Evolutionary conservation across 1,284 basidiomycete species (phyloP).

Genomic region (Leccinum huronense): DNA sequence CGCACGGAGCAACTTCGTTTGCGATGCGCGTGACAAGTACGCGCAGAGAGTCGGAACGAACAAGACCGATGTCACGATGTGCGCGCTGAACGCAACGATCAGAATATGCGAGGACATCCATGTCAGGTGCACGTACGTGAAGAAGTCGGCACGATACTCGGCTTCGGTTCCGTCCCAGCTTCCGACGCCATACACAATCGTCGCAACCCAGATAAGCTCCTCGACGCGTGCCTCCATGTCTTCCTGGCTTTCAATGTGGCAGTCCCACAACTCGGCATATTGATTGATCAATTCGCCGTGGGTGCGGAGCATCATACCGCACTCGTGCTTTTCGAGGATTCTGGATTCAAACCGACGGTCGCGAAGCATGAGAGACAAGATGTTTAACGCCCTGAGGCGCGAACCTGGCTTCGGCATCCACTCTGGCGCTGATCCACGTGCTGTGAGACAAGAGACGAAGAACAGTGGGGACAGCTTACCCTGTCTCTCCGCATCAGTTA

Average conservation of each 20-base stretch:
- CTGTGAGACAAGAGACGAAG: neutral
- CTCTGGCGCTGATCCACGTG: constrained; percentile 13
- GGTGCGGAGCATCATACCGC: constrained; percentile 32
- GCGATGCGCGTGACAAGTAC: constrained; percentile 30
- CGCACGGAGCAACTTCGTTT: constrained; percentile 31
- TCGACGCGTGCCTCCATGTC: constrained; percentile 34
- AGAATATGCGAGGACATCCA: neutral
- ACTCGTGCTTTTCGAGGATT: constrained; percentile 33
- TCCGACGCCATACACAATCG: constrained; percentile 36
- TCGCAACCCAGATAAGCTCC: constrained; percentile 33
- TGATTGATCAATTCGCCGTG: constrained; percentile 34
- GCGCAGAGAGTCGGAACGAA: constrained; percentile 36
- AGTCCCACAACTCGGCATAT: constrained; percentile 36
- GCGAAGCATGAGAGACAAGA: constrained; percentile 40
- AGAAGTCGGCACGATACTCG: constrained; percentile 35
- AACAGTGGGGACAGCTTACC: constrained; percentile 10
- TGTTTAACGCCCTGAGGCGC: constrained; percentile 37
- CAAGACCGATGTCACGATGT: constrained; percentile 35
- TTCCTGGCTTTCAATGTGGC: constrained; percentile 26
- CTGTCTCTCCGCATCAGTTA: constrained; percentile 28
- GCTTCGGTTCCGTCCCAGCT: constrained; percentile 31
- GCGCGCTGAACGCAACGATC: neutral
- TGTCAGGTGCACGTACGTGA: constrained; percentile 28
- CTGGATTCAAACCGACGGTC: constrained; percentile 34
- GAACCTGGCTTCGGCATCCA: constrained; percentile 30